phyloP scores from a whole-genome alignment of 2,329 filamentous ascomycete species.

The Neofusicoccum cordaticola region DNA sequence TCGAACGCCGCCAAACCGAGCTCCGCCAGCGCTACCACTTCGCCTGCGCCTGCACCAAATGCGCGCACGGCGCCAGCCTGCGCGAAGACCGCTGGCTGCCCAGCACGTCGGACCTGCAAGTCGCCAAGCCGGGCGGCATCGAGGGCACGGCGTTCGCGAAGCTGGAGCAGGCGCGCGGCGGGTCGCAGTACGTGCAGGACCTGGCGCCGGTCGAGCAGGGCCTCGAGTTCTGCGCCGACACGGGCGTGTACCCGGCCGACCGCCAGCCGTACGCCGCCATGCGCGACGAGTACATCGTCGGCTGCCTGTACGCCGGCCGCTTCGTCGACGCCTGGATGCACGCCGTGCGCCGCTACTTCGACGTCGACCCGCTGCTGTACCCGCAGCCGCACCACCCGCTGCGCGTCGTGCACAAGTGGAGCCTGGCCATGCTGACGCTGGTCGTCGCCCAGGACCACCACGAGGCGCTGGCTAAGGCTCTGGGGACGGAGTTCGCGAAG shows the following conservation, averaged over 20 bases:
- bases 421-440: constrained; percentile 37
- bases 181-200: constrained; percentile 12
- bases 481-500: background rate
- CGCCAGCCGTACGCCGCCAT: constrained; percentile 56
- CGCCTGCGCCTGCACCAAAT: constrained; percentile 55
- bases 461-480: background rate
- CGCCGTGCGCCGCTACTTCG: constrained; percentile 50
- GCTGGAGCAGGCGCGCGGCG: constrained; percentile 16
- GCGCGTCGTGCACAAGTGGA: constrained; percentile 50
- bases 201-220: constrained; percentile 23
- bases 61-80: constrained; percentile 33
- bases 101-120: background rate
- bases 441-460: constrained; percentile 24
- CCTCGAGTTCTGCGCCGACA: constrained; percentile 41
- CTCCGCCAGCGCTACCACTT: constrained; percentile 58
- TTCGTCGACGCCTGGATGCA: constrained; percentile 52
- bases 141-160: constrained; percentile 24
- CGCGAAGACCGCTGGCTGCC: constrained; percentile 42
- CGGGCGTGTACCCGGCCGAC: constrained; percentile 46
- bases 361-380: constrained; percentile 53
- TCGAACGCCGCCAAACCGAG: constrained; percentile 50
- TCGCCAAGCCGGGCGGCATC: background rate
- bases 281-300: constrained; percentile 52
- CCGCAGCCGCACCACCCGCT: constrained; percentile 50
- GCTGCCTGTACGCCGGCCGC: constrained; percentile 40